A percentile compares a stretch with the other conserved stretches of the same genome.
Evolutionary conservation across 177 flowering plant species (phyloP).

Genomic region (Telopea speciosissima): DNA sequence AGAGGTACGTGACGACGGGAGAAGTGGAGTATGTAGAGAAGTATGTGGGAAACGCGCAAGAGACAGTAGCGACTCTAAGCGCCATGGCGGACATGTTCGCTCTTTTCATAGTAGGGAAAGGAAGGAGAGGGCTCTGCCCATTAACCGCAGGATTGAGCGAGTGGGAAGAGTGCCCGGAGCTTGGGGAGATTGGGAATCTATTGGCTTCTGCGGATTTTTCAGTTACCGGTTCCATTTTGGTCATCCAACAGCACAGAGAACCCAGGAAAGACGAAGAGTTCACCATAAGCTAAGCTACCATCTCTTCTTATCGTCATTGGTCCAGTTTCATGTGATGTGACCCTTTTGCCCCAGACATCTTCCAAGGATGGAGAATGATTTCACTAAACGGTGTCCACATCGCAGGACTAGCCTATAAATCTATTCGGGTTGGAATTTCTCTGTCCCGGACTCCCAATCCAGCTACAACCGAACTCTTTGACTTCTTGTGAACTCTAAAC

Average conservation of each 20-base stretch:
- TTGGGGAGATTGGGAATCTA: slow-evolving; percentile 72
- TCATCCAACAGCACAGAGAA: slow-evolving; percentile 52
- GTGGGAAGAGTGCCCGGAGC: slow-evolving; percentile 82
- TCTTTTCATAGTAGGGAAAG: slow-evolving; percentile 65
- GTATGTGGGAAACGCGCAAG: slow-evolving; percentile 38
- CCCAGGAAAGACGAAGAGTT: not conserved
- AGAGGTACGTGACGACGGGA: slow-evolving; percentile 54
- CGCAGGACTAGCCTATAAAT: too few relatives aligned
- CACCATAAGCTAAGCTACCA: too few relatives aligned
- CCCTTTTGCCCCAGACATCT: too few relatives aligned
- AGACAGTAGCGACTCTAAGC: slow-evolving; percentile 39
- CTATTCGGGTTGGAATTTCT: too few relatives aligned
- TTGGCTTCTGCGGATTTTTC: slow-evolving; percentile 73
- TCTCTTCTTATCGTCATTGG: too few relatives aligned
- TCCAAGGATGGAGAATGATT: too few relatives aligned
- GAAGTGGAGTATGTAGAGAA: slow-evolving; percentile 51
- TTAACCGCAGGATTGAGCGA: slow-evolving; percentile 62
- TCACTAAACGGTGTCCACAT: too few relatives aligned
- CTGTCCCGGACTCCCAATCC: too few relatives aligned
- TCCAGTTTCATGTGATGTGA: too few relatives aligned
- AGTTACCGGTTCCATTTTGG: slow-evolving; percentile 52
- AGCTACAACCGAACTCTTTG: too few relatives aligned
- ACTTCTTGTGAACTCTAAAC: too few relatives aligned
- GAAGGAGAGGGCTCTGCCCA: slow-evolving; percentile 36
- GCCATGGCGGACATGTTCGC: slow-evolving; percentile 57